Base-by-base conservation (phyloP, 2,329 filamentous ascomycete species). In the Helminthosporium solani region DNA sequence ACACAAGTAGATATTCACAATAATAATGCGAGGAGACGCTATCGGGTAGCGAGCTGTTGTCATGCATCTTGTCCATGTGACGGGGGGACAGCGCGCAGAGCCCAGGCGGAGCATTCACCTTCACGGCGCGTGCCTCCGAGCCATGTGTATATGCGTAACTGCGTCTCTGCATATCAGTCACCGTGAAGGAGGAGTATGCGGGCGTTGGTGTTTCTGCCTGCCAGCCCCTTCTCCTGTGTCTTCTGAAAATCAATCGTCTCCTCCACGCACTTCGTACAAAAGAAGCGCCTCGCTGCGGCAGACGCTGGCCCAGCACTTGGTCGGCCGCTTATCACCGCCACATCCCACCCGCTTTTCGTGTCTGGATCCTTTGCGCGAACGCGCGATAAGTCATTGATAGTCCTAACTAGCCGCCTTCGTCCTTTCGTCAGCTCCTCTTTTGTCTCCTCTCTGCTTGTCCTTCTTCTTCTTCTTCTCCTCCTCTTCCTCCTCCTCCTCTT, bases 281-380 rank as follows among this genome's bases (percentile, higher is more conserved):
- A 37, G n/a, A n/a, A 21, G 21, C 21, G 27, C n/a, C 31, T 19
- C 31, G 15, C 43, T 28, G 41, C 19, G 30, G 43, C 37, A 31
- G 21, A 36, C 37, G 30, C 27, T 33, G 43, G 28, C 28, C 35
- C 20, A 38, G 23, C 35, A 37, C 33, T 40, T 40, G 37, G 37
- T 31, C 18, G 16, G 33, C 31, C 33, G 41, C 39, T 46, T 46
- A 49, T 46, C 47, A 46, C 39, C 47, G 42, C 47, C 47, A 43
- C 47, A 25, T 35, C 42, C 39, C 38, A 42, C 47, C 47, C 47
- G 33, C 31, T 42, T 40, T 30, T 42, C 25, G 34, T 38, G n/a
- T n/a, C 34, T 42, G 39, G 42, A 37, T 36, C 19, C 42, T 40
- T 41, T 40, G 33, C 37, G 33, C 31, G 33, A 21, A 16, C 27